Base-by-base conservation (phyloP, 352 stramenopile species). In the Phytopythium sindhum region DNA sequence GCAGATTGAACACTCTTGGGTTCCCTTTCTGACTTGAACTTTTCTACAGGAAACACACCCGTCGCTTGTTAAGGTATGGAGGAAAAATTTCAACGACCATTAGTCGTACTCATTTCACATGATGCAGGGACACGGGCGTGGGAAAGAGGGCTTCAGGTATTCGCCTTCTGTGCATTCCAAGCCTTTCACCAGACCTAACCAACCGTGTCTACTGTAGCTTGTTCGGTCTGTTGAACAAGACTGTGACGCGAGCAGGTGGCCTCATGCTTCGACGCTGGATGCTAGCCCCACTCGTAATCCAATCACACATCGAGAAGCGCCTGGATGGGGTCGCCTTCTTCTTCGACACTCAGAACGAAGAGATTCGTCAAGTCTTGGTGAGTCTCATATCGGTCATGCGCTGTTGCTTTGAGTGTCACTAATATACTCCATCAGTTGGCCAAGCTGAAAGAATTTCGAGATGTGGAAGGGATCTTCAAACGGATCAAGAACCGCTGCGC, bases 91-190 rank as follows among this genome's bases (percentile, higher is more conserved):
- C 15, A 1, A 4, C 24, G 12, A 3, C 11, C 2, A 4, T 23
- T 35, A 35, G 5, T 28, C 45, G 37, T 14, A 21, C 28, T 64
- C 19, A 48, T 26, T 28, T 28, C 0, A 28, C 12, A 24, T 26
- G 35, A 72, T 42, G 15, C 26, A 93, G 85, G 78, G 78, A 41
- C 75, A 66, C 60, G 86, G 85, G n/a, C 74, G 79, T 67, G 75
- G 84, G 6, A 96, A 94, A 68, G 86, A 95, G 81, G 86, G 86
- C 7, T 93, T 93, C 56, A 95, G 86, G 86, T 93, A 50, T 4
- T 61, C 15, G 0, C 15, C n/a, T 26, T 23, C 37, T 57, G 19
- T 14, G 23, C 29, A 50, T 14, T 42, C 33, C 17, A 31, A 44
- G 8, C 29, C 19, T 42, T 28, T 31, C 19, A 28, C 33, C n/a